Conservation (phyloP, 2,329 filamentous ascomycete genomes). For the Geoglossum cookeanum region DNA sequence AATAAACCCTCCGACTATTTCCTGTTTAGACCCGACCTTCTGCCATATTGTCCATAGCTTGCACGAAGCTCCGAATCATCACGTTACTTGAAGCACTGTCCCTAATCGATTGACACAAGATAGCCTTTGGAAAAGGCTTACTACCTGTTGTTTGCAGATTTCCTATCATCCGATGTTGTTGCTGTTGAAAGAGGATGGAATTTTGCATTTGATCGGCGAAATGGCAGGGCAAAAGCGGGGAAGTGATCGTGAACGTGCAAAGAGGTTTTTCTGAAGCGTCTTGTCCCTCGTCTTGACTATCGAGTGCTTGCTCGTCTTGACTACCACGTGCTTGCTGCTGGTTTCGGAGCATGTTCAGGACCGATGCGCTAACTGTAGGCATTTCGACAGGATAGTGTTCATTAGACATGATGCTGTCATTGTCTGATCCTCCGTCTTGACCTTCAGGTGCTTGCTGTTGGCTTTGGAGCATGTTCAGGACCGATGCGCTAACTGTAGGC, state of each 20-base stretch:
- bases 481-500: too few species aligned
- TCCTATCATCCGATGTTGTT: neutral
- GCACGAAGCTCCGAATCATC: slow-evolving; percentile 3
- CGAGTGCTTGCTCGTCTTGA: too few species aligned
- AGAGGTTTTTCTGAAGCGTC: neutral
- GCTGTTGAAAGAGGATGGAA: neutral
- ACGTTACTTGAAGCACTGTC: slow-evolving; percentile 13
- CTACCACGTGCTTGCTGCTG: too few species aligned
- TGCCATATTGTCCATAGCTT: slow-evolving; percentile 1
- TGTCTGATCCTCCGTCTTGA: too few species aligned
- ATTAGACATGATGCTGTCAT: too few species aligned
- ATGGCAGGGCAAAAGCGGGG: neutral
- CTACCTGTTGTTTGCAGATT: neutral
- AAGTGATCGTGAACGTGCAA: neutral
- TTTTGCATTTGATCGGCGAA: neutral
- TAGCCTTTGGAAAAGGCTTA: neutral
- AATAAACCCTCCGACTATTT: neutral
- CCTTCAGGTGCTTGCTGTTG: too few species aligned
- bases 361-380: too few species aligned
- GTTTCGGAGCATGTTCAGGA: too few species aligned
- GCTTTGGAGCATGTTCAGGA: too few species aligned
- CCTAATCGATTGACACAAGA: slow-evolving; percentile 3
- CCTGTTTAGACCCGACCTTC: neutral
- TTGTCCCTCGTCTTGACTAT: neutral
- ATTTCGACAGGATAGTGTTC: too few species aligned